A percentile compares a stretch with the other conserved stretches of the same genome.
Conservation (phyloP, 768 basidiomycete species). For the Lepiota brunneoincarnata region DNA sequence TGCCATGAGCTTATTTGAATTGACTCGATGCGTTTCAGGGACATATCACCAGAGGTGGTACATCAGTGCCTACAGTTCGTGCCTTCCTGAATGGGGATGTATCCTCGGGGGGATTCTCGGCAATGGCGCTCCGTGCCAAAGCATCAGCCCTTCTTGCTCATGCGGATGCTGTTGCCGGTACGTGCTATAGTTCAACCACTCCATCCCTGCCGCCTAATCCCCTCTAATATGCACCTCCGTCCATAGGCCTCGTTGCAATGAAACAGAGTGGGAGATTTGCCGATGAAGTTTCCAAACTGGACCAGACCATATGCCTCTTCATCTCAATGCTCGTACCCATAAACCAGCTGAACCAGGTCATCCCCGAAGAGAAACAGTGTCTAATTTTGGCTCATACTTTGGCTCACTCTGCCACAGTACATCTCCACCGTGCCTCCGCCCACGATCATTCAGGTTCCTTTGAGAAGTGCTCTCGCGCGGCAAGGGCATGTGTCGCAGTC, state of each 20-base stretch:
- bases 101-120: constrained; percentile 57
- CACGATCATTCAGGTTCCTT: constrained; percentile 57
- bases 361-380: constrained; percentile 55
- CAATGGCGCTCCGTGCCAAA: constrained; percentile 66
- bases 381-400: constrained; percentile 64
- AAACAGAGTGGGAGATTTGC: constrained; percentile 45
- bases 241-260: constrained; percentile 27
- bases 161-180: constrained; percentile 57
- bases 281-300: constrained; percentile 60
- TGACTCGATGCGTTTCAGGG: constrained; percentile 40
- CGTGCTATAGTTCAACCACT: constrained; percentile 41
- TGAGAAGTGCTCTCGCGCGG: constrained; percentile 66
- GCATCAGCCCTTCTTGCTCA: constrained; percentile 74
- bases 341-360: constrained; percentile 57
- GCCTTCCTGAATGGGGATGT: constrained; percentile 62
- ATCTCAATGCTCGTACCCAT: constrained; percentile 60
- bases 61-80: constrained; percentile 56
- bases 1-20: constrained; percentile 2
- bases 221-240: constrained; percentile 1
- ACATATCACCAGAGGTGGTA: constrained; percentile 42
- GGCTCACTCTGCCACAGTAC: constrained; percentile 62
- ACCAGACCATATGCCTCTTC: constrained; percentile 64
- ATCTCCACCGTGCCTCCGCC: constrained; percentile 61
- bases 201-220: background rate
- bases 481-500: constrained; percentile 56